A percentile compares a stretch with the other conserved stretches of the same genome.
Conservation (phyloP, 441 rosid species). For the Eugenia klotzschiana region DNA sequence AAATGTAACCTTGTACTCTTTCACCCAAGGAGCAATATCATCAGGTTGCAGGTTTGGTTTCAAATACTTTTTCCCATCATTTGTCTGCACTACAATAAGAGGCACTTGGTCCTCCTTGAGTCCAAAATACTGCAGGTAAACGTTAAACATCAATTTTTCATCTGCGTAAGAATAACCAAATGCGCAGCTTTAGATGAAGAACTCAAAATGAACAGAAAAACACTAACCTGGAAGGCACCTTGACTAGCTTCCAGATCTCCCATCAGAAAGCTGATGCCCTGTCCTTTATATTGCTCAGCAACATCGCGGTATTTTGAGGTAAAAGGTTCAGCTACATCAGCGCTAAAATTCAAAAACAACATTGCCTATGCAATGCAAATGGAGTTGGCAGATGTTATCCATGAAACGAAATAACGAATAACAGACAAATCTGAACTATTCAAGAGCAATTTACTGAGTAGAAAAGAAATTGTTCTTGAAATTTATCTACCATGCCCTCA, state of each 20-base stretch:
- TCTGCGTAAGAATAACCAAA: background rate
- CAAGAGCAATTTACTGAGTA: background rate
- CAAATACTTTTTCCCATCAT: slow-evolving; percentile 59
- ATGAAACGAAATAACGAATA: background rate
- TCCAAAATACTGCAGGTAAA: slow-evolving; percentile 69
- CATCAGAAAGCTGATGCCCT: slow-evolving; percentile 52
- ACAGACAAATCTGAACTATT: background rate
- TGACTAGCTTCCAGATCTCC: slow-evolving; percentile 79
- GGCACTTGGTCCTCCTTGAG: slow-evolving; percentile 72
- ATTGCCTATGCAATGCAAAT: slow-evolving; percentile 36
- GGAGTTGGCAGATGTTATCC: background rate
- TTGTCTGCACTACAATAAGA: slow-evolving; percentile 53
- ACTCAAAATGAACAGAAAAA: background rate
- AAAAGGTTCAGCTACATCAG: slow-evolving; percentile 40
- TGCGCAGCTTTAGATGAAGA: background rate
- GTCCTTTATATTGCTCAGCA: slow-evolving; percentile 64
- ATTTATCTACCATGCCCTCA: background rate
- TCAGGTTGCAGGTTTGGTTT: slow-evolving; percentile 52
- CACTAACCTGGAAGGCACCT: slow-evolving; percentile 71
- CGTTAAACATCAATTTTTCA: background rate
- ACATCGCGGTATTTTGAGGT: slow-evolving; percentile 55
- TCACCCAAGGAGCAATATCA: slow-evolving; percentile 68
- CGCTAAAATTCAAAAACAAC: slow-evolving; percentile 64
- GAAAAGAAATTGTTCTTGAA: background rate
- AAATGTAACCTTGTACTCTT: slow-evolving; percentile 63